A percentile compares a stretch with the other conserved stretches of the same genome.
Conservation (phyloP, 208 protist species). For the Crithidia mellificae region DNA sequence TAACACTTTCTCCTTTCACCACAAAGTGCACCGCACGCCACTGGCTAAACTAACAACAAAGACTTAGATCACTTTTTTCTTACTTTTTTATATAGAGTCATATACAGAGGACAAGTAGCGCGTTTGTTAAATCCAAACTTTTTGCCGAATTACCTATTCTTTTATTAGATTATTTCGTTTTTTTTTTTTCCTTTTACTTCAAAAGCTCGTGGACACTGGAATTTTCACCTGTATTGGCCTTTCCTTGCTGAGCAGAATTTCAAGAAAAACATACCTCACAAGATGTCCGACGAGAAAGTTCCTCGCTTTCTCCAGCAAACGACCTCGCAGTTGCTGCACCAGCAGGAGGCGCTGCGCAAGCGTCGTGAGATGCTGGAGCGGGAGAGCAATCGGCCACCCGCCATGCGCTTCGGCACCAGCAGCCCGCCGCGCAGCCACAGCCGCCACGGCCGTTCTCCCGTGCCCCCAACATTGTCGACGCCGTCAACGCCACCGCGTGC, state of each 20-base stretch:
- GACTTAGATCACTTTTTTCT: too few species aligned
- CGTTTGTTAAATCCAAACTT: too few species aligned
- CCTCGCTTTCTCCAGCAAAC: conserved; percentile 68
- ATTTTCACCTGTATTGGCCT: neutral
- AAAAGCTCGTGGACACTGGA: too few species aligned
- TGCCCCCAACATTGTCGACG: conserved; percentile 4
- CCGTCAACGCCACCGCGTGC: neutral
- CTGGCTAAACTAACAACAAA: too few species aligned
- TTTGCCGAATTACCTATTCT: too few species aligned
- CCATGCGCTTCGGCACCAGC: conserved; percentile 64
- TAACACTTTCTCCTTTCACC: too few species aligned
- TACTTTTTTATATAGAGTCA: too few species aligned
- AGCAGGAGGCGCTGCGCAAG: conserved; percentile 64
- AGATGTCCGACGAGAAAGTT: conserved; percentile 34
- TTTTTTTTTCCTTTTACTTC: too few species aligned
- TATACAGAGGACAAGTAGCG: neutral
- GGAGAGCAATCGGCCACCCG: conserved; percentile 45
- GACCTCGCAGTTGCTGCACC: conserved; percentile 66
- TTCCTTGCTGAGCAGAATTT: neutral
- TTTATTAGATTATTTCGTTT: too few species aligned
- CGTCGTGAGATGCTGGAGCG: conserved; percentile 55
- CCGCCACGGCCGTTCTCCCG: conserved; percentile 12
- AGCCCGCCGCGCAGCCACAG: conserved; percentile 25
- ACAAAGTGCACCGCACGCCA: too few species aligned
- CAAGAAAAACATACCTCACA: neutral